Evolutionary conservation across 75 land plant genomes (phyloP), one percentile per base, ranked within the genome.

Genomic region (Selaginella tamariscina): DNA sequence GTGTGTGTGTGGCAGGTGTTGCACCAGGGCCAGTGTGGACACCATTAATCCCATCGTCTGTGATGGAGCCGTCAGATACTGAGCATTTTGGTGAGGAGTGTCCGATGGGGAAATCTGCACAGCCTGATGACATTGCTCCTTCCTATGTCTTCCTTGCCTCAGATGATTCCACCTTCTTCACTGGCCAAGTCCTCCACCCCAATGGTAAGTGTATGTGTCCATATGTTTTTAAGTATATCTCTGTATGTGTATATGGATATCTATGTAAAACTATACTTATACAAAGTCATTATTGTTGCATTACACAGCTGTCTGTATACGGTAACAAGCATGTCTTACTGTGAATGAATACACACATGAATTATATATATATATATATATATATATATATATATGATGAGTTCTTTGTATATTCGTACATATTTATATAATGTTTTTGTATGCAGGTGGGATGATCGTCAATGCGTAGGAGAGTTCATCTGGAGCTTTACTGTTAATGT

Each of bases 1-100:
- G 26, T 15, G 1, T 18, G 13, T 15, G 29, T 65, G n/a, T 11
- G 63, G 0, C 60, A 76, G 78, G 80, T 28, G 88, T 88, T 39
- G 89, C 89, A 0, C 86, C 95, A 1, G 91, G 91, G 24, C 88
- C 87, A 27, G 65, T 82, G 2, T 89, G 95, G 95, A 87, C 91
- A 1, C 95, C 87, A 0, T 44, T 89, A 1, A 81, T 82, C 26
- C 85, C 82, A 2, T 56, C 83, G 0, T 78, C 91, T 1, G 73
- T 82, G 15, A 2, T 39, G 30, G 24, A 72, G 23, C 70, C 44
- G 44, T 75, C 80, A 62, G 32, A 71, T 68, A 32, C 68, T 2
- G 72, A 54, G 32, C 69, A 32, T 2, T 81, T 84, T 54, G 95
- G 95, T 33, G 33, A 59, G 24, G 65, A 87, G 31, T 76, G 72